Base-by-base conservation (phyloP, 2,329 filamentous ascomycete species). In the Clarireedia homoeocarpa region DNA sequence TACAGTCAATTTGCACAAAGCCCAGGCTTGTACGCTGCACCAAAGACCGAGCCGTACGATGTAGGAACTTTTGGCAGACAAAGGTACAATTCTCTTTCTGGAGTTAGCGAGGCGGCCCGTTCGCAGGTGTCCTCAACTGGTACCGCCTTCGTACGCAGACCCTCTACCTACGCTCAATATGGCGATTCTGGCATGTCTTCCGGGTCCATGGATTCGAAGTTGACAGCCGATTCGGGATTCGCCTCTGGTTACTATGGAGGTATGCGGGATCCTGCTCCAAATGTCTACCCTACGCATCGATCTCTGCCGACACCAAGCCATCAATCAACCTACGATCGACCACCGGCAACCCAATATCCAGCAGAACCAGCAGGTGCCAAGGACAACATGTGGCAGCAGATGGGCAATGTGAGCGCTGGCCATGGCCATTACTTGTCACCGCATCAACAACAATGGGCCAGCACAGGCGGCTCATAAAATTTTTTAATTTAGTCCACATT, bases 401-500 rank as follows among this genome's bases (percentile, higher is more conserved):
- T 64, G 36, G 66, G 66, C 7, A 66, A 67, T 51, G 40, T 61
- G 12, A 65, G 63, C 47, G 42, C 60, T 38, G 65, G 66, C 10
- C 67, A 68, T 54, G 65, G 62, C 17, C 66, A 68, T 49, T 67
- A 65, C 34, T 59, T 64, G 39, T 47, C 53, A 17, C 24, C 59
- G 2, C 50, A 59, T 27, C 65, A 67, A 20, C 60, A 65, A 53
- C 58, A 61, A 40, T 69, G 66, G 66, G 61, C 66, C 30, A 65
- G 62, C 51, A 61, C 65, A 3, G 61, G 63, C 6, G 62, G 59
- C 15, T 64, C 62, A 27, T 65, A 51, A 46, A 50, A 30, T 6
- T 14, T 34, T 34, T 10, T 34, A 34, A 34, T 34, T 34, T 34
- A 34, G 9, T 34, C 30, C 30, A 34, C 30, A 9, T 34, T 34